Conservation (phyloP, 2,329 filamentous ascomycete species). For the Hypoxylon sp. region DNA sequence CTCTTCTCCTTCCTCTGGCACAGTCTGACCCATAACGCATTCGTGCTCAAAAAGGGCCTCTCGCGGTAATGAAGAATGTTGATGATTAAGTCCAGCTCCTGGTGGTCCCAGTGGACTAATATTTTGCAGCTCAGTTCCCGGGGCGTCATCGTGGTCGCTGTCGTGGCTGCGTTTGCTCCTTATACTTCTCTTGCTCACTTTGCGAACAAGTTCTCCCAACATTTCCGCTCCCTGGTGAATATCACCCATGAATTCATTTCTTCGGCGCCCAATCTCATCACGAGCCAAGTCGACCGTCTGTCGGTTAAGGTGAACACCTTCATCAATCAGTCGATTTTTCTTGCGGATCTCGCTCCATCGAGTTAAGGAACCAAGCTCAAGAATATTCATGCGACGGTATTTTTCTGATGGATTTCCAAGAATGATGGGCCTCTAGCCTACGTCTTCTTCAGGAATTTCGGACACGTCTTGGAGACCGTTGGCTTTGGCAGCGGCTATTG, state of each 20-base stretch:
- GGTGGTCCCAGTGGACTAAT: slow-evolving; percentile 34
- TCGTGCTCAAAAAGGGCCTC: slow-evolving; percentile 54
- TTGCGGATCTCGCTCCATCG: slow-evolving; percentile 80
- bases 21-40: slow-evolving; percentile 57
- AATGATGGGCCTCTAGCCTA: slow-evolving; percentile 77
- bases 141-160: slow-evolving; percentile 50
- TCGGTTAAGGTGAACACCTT: slow-evolving; percentile 56
- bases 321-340: slow-evolving; percentile 71
- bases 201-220: slow-evolving; percentile 53
- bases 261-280: slow-evolving; percentile 50
- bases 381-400: slow-evolving; percentile 76
- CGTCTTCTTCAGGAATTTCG: slow-evolving; percentile 65
- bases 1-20: slow-evolving; percentile 55
- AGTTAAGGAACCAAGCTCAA: slow-evolving; percentile 77
- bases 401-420: slow-evolving; percentile 80
- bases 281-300: slow-evolving; percentile 55
- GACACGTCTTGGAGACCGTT: slow-evolving; percentile 48
- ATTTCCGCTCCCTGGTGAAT: slow-evolving; percentile 52
- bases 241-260: slow-evolving; percentile 50
- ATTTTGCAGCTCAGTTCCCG: slow-evolving; percentile 36
- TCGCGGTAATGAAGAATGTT: slow-evolving; percentile 41
- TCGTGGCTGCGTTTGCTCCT: slow-evolving; percentile 52
- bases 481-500: slow-evolving; percentile 54
- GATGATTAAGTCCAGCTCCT: slow-evolving; percentile 44
- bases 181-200: slow-evolving; percentile 55